Base-by-base conservation (phyloP, 176 grass and related monocot species). In the Zea mays region DNA sequence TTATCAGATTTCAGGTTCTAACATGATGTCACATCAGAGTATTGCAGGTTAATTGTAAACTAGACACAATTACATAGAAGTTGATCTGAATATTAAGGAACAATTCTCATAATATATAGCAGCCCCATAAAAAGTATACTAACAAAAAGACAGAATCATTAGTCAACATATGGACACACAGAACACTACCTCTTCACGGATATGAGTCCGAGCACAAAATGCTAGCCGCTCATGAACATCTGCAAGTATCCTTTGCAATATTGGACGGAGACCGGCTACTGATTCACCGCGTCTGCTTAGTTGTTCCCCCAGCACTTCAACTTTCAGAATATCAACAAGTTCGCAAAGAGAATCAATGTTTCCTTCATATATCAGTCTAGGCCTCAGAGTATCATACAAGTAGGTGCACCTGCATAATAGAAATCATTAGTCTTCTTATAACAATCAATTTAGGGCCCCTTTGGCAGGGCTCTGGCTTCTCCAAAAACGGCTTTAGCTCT, bases 341-440 rank as follows among this genome's bases (percentile, higher is more conserved):
- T 94, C 95, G 50, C 95, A 97, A 4, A 97, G 88, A 85, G 83
- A 89, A 88, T 97, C 95, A 14, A 97, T 88, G 35, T 85, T 94
- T 65, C 91, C 87, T 84, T 98, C 96, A 76, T 98, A 93, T 92
- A 98, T 98, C 58, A 98, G 83, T 83, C 85, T 99, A 79, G 90
- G 92, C 65, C 96, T 84, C 69, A 95, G 74, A 56, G 96, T 99
- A 82, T 99, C 96, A 83, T 95, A 95, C 66, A 99, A 85, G 73
- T 99, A 86, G 62, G 83, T 99, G 85, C 87, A 94, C 87, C 96
- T 99, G 85, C 47, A 83, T 62, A 74, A 49, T 46, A 74, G 71
- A 43, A 19, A 56, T 20, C 43, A 87, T 47, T 62, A 65, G 43
- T 51, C 41, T 36, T 65, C 47, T 75, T 61, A 34, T 52, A 79